phyloP scores from a whole-genome alignment of 768 basidiomycete species.

The Lentinula sp. region DNA sequence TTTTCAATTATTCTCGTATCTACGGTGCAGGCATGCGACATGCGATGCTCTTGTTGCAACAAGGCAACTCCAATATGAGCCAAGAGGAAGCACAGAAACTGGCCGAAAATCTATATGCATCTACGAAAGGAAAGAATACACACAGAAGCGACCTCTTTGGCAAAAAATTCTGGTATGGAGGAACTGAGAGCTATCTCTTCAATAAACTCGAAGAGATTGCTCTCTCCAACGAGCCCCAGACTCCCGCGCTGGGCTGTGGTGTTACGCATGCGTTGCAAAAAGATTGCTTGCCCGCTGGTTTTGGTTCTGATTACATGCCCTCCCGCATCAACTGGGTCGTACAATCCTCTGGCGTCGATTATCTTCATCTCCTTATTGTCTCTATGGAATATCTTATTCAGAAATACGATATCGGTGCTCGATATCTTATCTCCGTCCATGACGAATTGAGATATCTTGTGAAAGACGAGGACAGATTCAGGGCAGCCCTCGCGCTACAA shows the following conservation, averaged over 20 bases:
- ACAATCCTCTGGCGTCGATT: conserved; percentile 97
- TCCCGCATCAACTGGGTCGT: conserved; percentile 99
- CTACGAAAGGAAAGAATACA: conserved; percentile 90
- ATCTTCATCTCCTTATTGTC: conserved; percentile 93
- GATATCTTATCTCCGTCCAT: conserved; percentile 95
- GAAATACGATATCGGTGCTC: conserved; percentile 79
- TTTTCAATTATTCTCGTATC: conserved; percentile 98
- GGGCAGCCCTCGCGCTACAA: conserved; percentile 88
- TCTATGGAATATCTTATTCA: conserved; percentile 85
- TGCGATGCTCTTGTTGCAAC: conserved; percentile 80
- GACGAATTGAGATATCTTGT: conserved; percentile 96
- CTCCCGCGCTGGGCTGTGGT: conserved; percentile 91
- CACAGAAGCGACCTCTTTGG: conserved; percentile 69
- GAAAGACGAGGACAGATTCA: conserved; percentile 80
- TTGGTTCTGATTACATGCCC: conserved; percentile 87
- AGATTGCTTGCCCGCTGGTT: conserved; percentile 74
- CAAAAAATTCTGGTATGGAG: conserved; percentile 93
- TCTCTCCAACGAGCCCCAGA: conserved; percentile 76
- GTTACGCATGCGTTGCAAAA: conserved; percentile 92
- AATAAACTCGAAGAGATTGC: conserved; percentile 98
- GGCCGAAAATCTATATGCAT: conserved; percentile 81
- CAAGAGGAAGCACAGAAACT: conserved; percentile 73
- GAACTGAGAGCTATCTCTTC: conserved; percentile 94
- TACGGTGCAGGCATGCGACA: conserved; percentile 98
- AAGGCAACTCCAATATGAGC: conserved; percentile 75